Conservation (phyloP, 169 alveolate species). For the Plasmodium ovale region DNA sequence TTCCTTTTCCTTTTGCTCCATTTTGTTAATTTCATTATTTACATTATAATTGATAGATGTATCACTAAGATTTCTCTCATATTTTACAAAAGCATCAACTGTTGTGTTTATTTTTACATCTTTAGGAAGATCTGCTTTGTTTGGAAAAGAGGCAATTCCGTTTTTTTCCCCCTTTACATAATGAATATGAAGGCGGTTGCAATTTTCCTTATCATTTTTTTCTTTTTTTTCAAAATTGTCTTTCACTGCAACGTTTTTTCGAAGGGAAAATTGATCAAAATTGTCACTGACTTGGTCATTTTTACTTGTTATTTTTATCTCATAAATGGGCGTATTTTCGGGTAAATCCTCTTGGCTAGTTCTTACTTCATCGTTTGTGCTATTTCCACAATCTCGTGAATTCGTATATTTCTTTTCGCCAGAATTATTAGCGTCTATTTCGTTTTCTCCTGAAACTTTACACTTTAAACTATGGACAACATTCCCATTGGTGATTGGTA, state of each 20-base stretch:
- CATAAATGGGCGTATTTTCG: neutral
- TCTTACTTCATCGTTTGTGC: neutral
- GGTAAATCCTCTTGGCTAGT: neutral
- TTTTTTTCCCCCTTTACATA: conserved; percentile 7
- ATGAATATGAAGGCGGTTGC: neutral
- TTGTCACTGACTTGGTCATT: neutral
- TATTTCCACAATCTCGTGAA: neutral
- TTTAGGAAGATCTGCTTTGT: neutral
- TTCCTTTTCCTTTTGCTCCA: conserved; percentile 10
- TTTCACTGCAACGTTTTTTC: neutral
- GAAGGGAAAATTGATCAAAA: neutral
- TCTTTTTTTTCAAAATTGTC: neutral
- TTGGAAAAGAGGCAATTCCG: neutral
- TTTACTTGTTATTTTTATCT: conserved; percentile 16
- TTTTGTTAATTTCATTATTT: neutral
- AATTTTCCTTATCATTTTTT: conserved; percentile 4
- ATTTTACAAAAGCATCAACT: neutral
- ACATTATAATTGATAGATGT: conserved; percentile 29
- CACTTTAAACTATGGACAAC: neutral
- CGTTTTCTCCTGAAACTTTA: neutral
- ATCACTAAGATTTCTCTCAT: conserved; percentile 56
- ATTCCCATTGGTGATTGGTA: neutral
- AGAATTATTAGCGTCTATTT: neutral
- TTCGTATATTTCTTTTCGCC: conserved; percentile 7
- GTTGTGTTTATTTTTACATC: neutral